Evolutionary conservation across 345 rosid genomes (phyloP), one percentile per base, ranked within the genome.

Genomic region (Eutrema heterophyllum): DNA sequence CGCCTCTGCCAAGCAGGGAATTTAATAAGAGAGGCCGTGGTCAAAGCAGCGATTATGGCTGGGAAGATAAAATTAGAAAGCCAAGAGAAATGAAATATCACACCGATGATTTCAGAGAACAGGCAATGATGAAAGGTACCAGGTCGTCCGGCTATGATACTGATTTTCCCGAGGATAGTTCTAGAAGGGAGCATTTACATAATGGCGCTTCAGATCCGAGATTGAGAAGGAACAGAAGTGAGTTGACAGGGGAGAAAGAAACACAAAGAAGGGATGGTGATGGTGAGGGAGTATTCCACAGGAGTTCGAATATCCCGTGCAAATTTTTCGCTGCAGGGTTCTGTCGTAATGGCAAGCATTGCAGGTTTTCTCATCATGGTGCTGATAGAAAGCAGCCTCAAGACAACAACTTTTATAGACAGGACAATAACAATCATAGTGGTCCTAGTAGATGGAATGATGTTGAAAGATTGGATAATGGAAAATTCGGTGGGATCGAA

Each of bases 321-420:
- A 93, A 81, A 78, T 90, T 79, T 79, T 90, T 85, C 72, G 90
- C 96, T 64, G 85, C 84, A 4, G 99, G 99, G 48, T 81, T 79
- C 69, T 95, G 99, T 83, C 90, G 93, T 70, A 88, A 86, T 75
- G 97, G 96, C 13, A 84, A 81, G 29, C 65, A 78, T 75, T 95
- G 99, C 80, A 84, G 93, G 81, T 95, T 88, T 79, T 83, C 87
- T 71, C 99, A 95, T 80, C 73, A 81, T 60, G 75, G 54, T 68
- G 83, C 72, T 75, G 74, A 73, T n/a, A 78, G 57, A 64, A 72
- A 86, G 79, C 79, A 79, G 78, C 71, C 80, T 53, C 83, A 65
- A 51, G 85, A 80, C 21, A 67, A 40, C 68, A 84, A 68, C 64
- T 72, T 76, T 72, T 70, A 75, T 76, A 64, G 76, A 41, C 81